Evolutionary conservation across 768 basidiomycete species (phyloP).

Genomic region (Amanita brunnescens): DNA sequence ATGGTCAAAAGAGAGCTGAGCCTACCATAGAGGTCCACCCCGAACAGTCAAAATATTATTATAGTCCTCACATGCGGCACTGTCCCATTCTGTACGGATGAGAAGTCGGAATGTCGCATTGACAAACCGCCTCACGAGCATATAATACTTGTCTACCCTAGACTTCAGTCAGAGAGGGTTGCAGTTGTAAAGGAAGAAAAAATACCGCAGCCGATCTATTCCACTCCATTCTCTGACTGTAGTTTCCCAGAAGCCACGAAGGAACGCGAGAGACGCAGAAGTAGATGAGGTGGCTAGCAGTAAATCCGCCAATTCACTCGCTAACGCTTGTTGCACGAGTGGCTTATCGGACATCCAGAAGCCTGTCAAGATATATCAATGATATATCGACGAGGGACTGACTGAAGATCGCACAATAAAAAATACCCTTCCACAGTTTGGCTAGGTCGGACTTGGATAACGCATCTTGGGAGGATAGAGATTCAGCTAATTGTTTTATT

Average conservation of each 20-base stretch:
- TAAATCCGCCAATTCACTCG: slow-evolving; percentile 76
- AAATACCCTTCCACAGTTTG: slow-evolving; percentile 96
- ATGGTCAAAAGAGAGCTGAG: slow-evolving; percentile 13
- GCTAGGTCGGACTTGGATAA: slow-evolving; percentile 72
- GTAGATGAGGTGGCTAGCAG: slow-evolving; percentile 57
- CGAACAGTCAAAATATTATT: slow-evolving; percentile 53
- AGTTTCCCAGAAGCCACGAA: slow-evolving; percentile 86
- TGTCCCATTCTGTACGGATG: slow-evolving; percentile 61
- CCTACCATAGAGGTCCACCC: slow-evolving; percentile 83
- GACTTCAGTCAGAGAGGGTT: slow-evolving; percentile 7
- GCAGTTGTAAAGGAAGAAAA: slow-evolving; percentile 2
- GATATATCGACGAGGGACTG: neutral
- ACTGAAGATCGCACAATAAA: slow-evolving; percentile 66
- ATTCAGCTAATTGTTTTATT: slow-evolving; percentile 65
- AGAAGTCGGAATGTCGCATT: slow-evolving; percentile 82
- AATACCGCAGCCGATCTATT: slow-evolving; percentile 82
- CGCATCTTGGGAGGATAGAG: slow-evolving; percentile 56
- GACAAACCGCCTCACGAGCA: slow-evolving; percentile 85
- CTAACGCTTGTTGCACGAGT: slow-evolving; percentile 87
- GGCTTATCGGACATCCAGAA: slow-evolving; percentile 99
- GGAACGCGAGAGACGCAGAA: slow-evolving; percentile 58
- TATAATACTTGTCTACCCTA: slow-evolving; percentile 96
- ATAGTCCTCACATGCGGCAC: slow-evolving; percentile 44
- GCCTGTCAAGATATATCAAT: slow-evolving; percentile 37
- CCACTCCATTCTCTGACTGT: slow-evolving; percentile 91